Conservation (phyloP, 2,329 filamentous ascomycete genomes). For the Alternaria sp. region DNA sequence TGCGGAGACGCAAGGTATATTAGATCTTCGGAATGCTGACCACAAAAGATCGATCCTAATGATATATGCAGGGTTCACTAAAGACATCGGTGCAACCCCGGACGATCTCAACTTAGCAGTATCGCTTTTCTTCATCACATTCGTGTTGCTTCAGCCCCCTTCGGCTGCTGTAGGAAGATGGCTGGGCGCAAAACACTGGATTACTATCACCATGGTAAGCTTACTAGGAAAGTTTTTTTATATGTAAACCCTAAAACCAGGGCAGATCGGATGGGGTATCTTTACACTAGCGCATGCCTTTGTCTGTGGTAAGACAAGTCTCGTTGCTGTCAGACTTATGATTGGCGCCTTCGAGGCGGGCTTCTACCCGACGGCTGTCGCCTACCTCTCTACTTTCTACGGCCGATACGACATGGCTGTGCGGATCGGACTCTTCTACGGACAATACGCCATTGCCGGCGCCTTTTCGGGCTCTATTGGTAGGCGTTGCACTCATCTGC, state of each 20-base stretch:
- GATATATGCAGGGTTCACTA: constrained; percentile 28
- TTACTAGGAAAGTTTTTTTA: background rate
- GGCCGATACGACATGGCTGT: constrained; percentile 53
- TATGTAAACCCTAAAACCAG: constrained; percentile 7
- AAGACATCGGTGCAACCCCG: constrained; percentile 31
- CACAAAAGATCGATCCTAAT: constrained; percentile 6
- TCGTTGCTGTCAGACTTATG: constrained; percentile 34
- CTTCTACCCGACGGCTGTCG: constrained; percentile 64
- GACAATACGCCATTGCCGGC: constrained; percentile 53
- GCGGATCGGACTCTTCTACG: constrained; percentile 57
- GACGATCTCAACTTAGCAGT: constrained; percentile 38
- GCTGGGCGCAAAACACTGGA: constrained; percentile 34
- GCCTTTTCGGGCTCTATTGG: constrained; percentile 54
- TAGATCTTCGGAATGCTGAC: constrained; percentile 1
- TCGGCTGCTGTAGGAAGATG: constrained; percentile 34
- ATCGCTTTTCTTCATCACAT: constrained; percentile 39
- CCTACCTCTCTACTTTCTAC: constrained; percentile 63
- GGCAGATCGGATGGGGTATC: constrained; percentile 36
- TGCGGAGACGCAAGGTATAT: constrained; percentile 38
- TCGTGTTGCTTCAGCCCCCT: constrained; percentile 35
- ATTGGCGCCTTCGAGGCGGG: constrained; percentile 61
- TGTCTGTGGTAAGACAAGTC: constrained; percentile 26
- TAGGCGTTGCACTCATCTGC: constrained; percentile 5
- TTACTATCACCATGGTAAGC: constrained; percentile 30
- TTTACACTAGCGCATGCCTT: constrained; percentile 37